These are phyloP conservation scores for Fraxinus ornus DNA, from an alignment of 305 asterid genomes.

Conservation along the genomic window DNA sequence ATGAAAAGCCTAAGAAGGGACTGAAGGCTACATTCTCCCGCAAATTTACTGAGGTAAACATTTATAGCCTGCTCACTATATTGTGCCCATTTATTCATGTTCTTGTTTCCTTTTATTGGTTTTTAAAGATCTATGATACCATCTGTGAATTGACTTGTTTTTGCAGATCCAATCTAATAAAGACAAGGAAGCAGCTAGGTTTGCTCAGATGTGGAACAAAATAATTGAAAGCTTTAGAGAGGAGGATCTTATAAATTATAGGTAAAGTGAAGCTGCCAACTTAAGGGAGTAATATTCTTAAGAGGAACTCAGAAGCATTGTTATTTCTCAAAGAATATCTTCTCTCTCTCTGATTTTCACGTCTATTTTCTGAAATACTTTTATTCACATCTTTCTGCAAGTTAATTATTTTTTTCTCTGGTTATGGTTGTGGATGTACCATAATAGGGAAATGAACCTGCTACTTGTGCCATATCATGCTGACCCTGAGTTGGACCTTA, in stretches of 20 bases:
- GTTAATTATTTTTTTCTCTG: not conserved
- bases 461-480: constrained; percentile 94
- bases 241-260: constrained; percentile 85
- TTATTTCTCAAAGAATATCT: not conserved
- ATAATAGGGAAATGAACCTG: constrained; percentile 80
- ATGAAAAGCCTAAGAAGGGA: constrained; percentile 64
- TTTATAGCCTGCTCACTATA: constrained; percentile 3
- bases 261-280: constrained; percentile 36
- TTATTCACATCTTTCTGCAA: not conserved
- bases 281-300: not conserved
- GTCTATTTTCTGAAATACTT: constrained; percentile 15
- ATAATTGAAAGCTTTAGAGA: constrained; percentile 94
- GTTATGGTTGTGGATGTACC: not conserved
- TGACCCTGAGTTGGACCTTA: constrained; percentile 85
- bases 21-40: constrained; percentile 77
- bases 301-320: not conserved
- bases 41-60: constrained; percentile 66
- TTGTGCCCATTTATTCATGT: constrained; percentile 3
- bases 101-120: constrained; percentile 22
- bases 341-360: not conserved
- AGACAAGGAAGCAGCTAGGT: constrained; percentile 79
- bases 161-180: constrained; percentile 73
- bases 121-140: constrained; percentile 18
- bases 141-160: constrained; percentile 25
- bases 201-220: constrained; percentile 98